Evolutionary conservation across 495 filamentous ascomycete genomes (phyloP).

Genomic region (Xylaria bambusicola): DNA sequence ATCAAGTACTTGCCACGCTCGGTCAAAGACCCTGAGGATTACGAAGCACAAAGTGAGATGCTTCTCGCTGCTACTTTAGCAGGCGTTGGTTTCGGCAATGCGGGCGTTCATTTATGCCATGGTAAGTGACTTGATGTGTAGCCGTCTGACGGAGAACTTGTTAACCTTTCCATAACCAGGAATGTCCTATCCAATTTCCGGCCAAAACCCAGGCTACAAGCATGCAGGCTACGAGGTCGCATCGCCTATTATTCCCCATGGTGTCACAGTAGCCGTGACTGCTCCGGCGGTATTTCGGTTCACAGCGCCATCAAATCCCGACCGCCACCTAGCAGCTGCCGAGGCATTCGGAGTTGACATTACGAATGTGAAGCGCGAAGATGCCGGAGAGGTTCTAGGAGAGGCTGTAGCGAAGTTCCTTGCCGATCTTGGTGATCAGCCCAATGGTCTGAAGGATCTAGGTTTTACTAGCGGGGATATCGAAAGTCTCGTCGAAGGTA

Average conservation of each 20-base stretch:
- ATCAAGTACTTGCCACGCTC: conserved; percentile 90
- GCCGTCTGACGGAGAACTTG: no score
- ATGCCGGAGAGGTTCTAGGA: conserved; percentile 81
- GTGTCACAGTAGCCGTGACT: conserved; percentile 91
- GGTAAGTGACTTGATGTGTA: conserved; percentile 55
- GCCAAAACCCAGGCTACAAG: conserved; percentile 87
- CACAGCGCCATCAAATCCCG: conserved; percentile 86
- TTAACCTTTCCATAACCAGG: conserved; percentile 44
- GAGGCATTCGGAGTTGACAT: conserved; percentile 91
- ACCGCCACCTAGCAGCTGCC: conserved; percentile 85
- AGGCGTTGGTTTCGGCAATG: conserved; percentile 95
- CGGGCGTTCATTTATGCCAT: conserved; percentile 95
- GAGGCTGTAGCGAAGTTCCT: conserved; percentile 83
- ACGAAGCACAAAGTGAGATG: conserved; percentile 92
- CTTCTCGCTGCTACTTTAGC: conserved; percentile 90
- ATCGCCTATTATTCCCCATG: conserved; percentile 86
- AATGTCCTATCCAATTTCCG: conserved; percentile 94
- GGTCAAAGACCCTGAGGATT: conserved; percentile 82
- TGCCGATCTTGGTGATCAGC: conserved; percentile 82
- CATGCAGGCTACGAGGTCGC: conserved; percentile 79
- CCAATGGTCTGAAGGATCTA: conserved; percentile 76
- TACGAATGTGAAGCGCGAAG: conserved; percentile 78
- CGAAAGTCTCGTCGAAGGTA: conserved; percentile 84
- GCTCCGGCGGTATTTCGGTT: conserved; percentile 94
- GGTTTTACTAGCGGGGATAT: conserved; percentile 77